phyloP scores from a whole-genome alignment of 148 eudicot genomes.

The Fagopyrum esculentum region DNA sequence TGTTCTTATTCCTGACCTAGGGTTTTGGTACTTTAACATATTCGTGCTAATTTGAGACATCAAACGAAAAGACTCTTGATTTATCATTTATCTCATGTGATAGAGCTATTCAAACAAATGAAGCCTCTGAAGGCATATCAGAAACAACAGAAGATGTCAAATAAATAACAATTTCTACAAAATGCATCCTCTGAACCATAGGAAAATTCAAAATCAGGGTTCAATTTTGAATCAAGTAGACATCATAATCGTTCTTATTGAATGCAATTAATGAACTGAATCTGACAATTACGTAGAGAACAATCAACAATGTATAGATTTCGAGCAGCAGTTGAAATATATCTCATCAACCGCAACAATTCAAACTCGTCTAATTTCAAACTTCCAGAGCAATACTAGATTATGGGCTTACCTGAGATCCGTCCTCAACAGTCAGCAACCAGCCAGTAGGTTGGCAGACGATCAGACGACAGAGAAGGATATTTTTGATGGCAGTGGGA shows the following conservation, averaged over 20 bases:
- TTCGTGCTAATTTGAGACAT: background rate
- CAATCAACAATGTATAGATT: too few relatives aligned
- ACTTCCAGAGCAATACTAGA: too few relatives aligned
- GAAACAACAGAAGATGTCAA: background rate
- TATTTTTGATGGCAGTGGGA: too few relatives aligned
- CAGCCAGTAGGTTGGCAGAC: too few relatives aligned
- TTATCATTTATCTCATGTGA: background rate
- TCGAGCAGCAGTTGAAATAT: too few relatives aligned
- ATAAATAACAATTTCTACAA: background rate
- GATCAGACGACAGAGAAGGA: too few relatives aligned
- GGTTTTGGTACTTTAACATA: background rate
- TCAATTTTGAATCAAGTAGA: background rate
- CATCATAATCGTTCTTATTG: background rate
- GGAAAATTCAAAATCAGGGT: background rate
- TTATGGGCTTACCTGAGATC: too few relatives aligned
- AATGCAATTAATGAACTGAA: background rate
- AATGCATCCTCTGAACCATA: background rate
- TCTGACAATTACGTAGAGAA: background rate
- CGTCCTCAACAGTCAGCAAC: too few relatives aligned
- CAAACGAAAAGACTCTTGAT: background rate
- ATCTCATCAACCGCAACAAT: too few relatives aligned
- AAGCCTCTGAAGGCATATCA: background rate
- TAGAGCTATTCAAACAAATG: background rate
- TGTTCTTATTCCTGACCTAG: background rate
- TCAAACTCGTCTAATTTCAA: too few relatives aligned